Evolutionary conservation across 495 filamentous ascomycete species (phyloP).

Genomic region (Neurospora terricola): DNA sequence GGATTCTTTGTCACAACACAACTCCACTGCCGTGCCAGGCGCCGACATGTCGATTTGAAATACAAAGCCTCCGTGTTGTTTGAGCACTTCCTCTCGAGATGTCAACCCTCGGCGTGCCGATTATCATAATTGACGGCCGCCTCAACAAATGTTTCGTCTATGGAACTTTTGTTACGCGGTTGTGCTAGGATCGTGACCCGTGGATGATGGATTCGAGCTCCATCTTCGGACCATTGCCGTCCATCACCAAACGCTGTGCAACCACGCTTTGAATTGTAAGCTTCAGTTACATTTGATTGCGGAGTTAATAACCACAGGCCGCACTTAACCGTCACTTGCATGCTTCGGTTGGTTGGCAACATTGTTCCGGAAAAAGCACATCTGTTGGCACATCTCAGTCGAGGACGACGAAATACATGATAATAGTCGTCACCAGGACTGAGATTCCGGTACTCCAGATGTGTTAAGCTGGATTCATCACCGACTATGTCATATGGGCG

Average conservation of each 20-base stretch:
- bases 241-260: background rate
- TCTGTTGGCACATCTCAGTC: background rate
- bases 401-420: background rate
- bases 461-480: background rate
- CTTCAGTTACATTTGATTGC: background rate
- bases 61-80: background rate
- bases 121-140: background rate
- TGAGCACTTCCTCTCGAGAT: background rate
- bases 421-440: background rate
- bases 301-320: background rate
- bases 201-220: background rate
- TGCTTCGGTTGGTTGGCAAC: background rate
- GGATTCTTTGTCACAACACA: background rate
- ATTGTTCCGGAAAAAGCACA: background rate
- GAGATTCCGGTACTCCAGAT: background rate
- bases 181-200: background rate
- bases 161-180: background rate
- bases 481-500: background rate
- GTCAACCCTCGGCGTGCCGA: background rate
- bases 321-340: background rate
- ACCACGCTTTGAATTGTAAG: background rate
- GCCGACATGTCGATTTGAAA: background rate
- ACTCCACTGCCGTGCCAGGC: background rate
- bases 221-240: background rate
- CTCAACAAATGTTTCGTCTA: background rate